phyloP scores from a whole-genome alignment of 176 grass and related monocot genomes.

The Bolboschoenus planiculmis region DNA sequence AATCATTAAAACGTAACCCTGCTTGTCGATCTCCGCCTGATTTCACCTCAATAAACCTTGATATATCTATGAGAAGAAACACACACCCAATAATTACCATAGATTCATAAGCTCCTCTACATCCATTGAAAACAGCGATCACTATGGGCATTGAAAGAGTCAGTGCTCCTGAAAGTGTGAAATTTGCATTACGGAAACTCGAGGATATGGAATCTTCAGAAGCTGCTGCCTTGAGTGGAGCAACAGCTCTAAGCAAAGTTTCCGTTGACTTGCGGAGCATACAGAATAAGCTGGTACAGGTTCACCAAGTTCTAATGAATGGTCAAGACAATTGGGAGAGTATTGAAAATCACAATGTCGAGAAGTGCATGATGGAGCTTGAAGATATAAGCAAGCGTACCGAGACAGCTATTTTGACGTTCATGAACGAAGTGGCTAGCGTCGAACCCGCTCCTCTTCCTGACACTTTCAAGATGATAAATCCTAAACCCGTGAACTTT shows the following conservation, averaged over 20 bases:
- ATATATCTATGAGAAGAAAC: not conserved
- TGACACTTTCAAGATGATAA: not conserved
- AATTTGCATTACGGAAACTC: not conserved
- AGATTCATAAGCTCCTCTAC: not conserved
- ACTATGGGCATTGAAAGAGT: not conserved
- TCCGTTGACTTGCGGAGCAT: not conserved
- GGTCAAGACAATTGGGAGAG: not conserved
- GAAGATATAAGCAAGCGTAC: not conserved
- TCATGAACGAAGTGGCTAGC: not conserved
- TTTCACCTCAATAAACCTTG: not conserved
- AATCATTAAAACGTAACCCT: too few species aligned
- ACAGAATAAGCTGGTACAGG: not conserved
- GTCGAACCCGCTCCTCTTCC: not conserved
- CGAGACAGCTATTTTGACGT: not conserved
- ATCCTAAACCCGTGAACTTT: not conserved
- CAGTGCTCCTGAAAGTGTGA: not conserved
- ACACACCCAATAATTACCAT: not conserved
- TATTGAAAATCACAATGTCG: not conserved
- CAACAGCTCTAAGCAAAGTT: not conserved
- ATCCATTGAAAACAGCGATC: not conserved
- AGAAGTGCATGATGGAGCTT: not conserved
- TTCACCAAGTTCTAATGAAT: not conserved
- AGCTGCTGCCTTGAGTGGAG: not conserved
- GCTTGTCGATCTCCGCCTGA: not conserved
- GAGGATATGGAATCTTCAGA: not conserved